A percentile compares a stretch with the other conserved stretches of the same genome.
phyloP scores from a whole-genome alignment of 345 rosid species.

The Murraya paniculata region DNA sequence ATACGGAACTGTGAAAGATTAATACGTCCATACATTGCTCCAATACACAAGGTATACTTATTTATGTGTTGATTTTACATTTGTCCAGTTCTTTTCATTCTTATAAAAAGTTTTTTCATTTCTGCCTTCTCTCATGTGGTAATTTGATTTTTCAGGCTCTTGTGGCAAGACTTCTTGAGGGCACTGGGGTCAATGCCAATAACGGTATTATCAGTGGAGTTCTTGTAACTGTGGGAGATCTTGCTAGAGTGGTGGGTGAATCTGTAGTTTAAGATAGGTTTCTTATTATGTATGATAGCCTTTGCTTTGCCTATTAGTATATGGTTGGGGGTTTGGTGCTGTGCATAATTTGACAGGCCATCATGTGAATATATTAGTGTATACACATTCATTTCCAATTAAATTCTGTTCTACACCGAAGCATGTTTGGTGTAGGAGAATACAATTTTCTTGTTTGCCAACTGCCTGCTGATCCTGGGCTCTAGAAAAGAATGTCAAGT shows the following conservation, averaged over 20 bases:
- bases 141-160: slow-evolving; percentile 67
- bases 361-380: background rate
- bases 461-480: background rate
- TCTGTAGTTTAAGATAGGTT: slow-evolving; percentile 2
- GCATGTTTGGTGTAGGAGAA: background rate
- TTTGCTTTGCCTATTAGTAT: background rate
- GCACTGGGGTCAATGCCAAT: slow-evolving; percentile 81
- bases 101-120: background rate
- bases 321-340: background rate
- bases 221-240: slow-evolving; percentile 97
- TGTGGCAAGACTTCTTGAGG: slow-evolving; percentile 85
- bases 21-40: slow-evolving; percentile 87
- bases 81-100: slow-evolving; percentile 7
- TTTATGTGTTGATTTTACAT: slow-evolving; percentile 20
- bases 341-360: background rate
- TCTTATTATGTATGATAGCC: background rate
- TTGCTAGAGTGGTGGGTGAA: slow-evolving; percentile 93
- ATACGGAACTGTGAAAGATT: slow-evolving; percentile 94
- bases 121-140: slow-evolving; percentile 2
- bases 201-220: slow-evolving; percentile 89
- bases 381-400: background rate
- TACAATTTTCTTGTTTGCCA: background rate
- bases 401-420: background rate
- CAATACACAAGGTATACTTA: slow-evolving; percentile 83
- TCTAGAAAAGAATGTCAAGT: background rate